Conservation (phyloP, 31 red algal species). For the Asparagopsis taxiformis region DNA sequence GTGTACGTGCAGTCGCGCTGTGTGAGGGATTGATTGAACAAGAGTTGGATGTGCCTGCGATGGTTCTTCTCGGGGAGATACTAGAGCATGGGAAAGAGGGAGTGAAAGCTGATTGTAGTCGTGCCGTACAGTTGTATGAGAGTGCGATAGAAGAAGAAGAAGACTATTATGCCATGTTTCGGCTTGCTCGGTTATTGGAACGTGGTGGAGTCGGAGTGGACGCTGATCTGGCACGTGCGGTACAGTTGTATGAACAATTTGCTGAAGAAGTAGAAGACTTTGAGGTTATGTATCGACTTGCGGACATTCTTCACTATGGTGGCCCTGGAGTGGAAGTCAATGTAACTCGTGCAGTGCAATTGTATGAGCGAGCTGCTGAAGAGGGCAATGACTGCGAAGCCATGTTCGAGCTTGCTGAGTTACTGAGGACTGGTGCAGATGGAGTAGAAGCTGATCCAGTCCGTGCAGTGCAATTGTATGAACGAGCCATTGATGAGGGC, state of each 20-base stretch:
- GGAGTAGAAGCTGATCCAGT: no score
- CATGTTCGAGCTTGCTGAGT: no score
- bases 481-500: no score
- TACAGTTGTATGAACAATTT: not conserved
- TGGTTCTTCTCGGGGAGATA: not conserved
- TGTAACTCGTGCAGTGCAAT: no score
- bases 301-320: no score
- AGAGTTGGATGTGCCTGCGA: not conserved
- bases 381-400: no score
- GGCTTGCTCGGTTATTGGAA: not conserved
- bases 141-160: not conserved
- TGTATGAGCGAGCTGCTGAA: no score
- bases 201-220: not conserved
- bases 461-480: no score
- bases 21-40: not conserved
- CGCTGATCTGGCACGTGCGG: not conserved
- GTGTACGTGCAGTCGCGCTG: not conserved
- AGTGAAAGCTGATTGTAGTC: not conserved
- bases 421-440: no score
- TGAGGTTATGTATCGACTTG: no score
- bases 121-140: slow-evolving; percentile 7
- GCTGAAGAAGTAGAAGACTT: no score
- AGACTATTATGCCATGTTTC: not conserved
- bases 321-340: no score
- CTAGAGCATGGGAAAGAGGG: slow-evolving; percentile 3